Evolutionary conservation across 2,329 filamentous ascomycete species (phyloP).

Genomic region (Pyrenophora teres): DNA sequence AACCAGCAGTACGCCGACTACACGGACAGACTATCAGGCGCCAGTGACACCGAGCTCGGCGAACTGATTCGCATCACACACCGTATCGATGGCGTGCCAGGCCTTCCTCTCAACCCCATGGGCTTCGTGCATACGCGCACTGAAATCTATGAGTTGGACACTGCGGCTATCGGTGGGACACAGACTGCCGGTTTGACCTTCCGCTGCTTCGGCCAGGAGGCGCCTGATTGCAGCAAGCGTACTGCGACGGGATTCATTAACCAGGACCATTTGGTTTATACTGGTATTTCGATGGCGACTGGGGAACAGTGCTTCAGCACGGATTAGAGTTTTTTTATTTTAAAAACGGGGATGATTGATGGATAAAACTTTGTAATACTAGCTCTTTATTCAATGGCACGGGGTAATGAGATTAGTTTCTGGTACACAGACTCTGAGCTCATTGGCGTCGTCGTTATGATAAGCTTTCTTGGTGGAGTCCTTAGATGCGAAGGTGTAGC

Average conservation of each 20-base stretch:
- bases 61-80: conserved; percentile 69
- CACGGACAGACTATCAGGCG: conserved; percentile 48
- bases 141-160: conserved; percentile 59
- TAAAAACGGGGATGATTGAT: too few relatives aligned
- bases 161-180: neutral
- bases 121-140: conserved; percentile 68
- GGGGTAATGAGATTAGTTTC: too few relatives aligned
- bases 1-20: conserved; percentile 60
- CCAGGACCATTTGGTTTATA: conserved; percentile 19
- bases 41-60: conserved; percentile 52
- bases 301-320: conserved; percentile 2
- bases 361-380: too few relatives aligned
- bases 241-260: conserved; percentile 15
- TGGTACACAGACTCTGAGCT: too few relatives aligned
- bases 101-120: conserved; percentile 63
- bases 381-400: too few relatives aligned
- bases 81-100: conserved; percentile 66
- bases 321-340: neutral
- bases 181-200: conserved; percentile 16
- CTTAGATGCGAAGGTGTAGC: too few relatives aligned
- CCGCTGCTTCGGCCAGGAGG: conserved; percentile 24
- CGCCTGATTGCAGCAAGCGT: conserved; percentile 14
- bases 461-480: too few relatives aligned
- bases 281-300: conserved; percentile 15
- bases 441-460: too few relatives aligned